Evolutionary conservation across 2,329 filamentous ascomycete genomes (phyloP), one percentile per base, ranked within the genome.

Genomic region (Fusarium mundagurra): DNA sequence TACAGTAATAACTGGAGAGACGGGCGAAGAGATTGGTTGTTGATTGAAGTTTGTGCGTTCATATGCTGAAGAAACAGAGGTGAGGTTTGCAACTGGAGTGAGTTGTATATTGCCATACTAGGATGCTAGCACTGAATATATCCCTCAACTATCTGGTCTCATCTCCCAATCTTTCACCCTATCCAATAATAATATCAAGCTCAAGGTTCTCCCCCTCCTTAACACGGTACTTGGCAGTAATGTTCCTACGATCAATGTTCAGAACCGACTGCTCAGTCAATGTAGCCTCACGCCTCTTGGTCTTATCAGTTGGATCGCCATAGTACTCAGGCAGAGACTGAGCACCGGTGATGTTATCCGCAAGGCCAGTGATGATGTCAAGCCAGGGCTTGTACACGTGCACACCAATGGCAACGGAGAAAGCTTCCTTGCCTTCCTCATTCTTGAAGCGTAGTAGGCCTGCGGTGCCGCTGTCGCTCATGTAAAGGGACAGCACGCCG

Each of bases 351-450:
- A 74, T 27, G 3, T 76, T 51, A 18, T 74, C 62, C 6, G 22
- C 68, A 10, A 76, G 64, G 3, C 71, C 74, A 3, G 74, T 74
- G 8, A 76, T 39, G 16, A 39, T 71, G 33, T 76, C 74, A 8
- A 76, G 45, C 73, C 74, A 76, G 3, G 71, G 73, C 74, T 76
- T 76, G 59, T 74, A 72, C 60, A 74, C 48, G 50, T 76, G 74
- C 1, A 76, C 74, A 0, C 74, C 74, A 7, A 76, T 4, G 7
- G 64, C 73, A 20, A 76, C 45, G 22, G 76, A 76, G 60, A 76
- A 76, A 6, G 64, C 71, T 18, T 76, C 74, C 24, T 70, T 76
- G 54, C 65, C 65, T 11, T 76, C 29, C 44, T 76, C 74, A 1
- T 74, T 74, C 57, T 72, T 76, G 64, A 76, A 76, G 39, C 74